phyloP scores from a whole-genome alignment of 1,284 basidiomycete genomes.

The Ustilago sp. region DNA sequence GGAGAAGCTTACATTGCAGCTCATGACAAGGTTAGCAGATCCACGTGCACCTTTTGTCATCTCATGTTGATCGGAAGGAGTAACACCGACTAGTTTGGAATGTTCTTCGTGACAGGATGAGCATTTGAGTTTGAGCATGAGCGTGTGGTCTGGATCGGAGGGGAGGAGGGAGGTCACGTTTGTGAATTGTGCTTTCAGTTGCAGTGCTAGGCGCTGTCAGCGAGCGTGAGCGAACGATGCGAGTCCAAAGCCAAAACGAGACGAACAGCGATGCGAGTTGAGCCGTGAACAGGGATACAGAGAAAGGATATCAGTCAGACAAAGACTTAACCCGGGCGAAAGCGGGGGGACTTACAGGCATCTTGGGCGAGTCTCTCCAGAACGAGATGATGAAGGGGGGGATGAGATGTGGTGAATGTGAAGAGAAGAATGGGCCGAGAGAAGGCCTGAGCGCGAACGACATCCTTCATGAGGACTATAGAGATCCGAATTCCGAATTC shows the following conservation, averaged over 20 bases:
- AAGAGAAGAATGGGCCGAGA: not conserved
- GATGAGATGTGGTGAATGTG: not conserved
- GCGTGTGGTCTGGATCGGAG: conserved; percentile 53
- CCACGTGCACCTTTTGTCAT: conserved; percentile 59
- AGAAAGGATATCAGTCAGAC: not conserved
- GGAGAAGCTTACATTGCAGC: conserved; percentile 36
- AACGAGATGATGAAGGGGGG: not conserved
- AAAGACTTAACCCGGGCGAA: not conserved
- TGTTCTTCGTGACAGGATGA: conserved; percentile 66
- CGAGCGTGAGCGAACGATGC: not conserved
- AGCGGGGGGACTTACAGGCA: conserved; percentile 3
- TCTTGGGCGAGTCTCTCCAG: not conserved
- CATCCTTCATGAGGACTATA: conserved; percentile 2
- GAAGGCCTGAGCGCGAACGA: conserved; percentile 10
- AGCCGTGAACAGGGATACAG: not conserved
- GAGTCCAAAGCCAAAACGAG: not conserved
- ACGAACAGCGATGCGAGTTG: not conserved
- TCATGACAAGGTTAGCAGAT: conserved; percentile 62
- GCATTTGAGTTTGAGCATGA: conserved; percentile 63
- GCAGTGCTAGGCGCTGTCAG: conserved; percentile 55
- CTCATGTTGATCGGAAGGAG: conserved; percentile 54
- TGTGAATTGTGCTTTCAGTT: conserved; percentile 61
- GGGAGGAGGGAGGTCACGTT: conserved; percentile 60
- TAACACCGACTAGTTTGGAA: conserved; percentile 59
- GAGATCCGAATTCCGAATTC: conserved; percentile 14